Evolutionary conservation across 2,329 filamentous ascomycete species (phyloP).

Genomic region (Dactylellina leptospora): DNA sequence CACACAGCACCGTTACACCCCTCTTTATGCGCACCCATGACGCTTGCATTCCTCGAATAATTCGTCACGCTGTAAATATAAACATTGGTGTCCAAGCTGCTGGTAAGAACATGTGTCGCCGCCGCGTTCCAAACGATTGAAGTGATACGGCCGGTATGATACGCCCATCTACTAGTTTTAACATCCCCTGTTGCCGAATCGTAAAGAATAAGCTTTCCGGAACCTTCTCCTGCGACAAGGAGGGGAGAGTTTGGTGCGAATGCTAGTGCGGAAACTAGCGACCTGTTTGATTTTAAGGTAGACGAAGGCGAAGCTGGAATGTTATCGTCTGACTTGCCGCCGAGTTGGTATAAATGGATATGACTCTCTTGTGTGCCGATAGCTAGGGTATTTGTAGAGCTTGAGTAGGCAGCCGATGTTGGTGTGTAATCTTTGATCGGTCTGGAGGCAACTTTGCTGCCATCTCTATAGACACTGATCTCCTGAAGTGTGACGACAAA

Average conservation of each 20-base stretch:
- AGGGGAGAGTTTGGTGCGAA: conserved; percentile 82
- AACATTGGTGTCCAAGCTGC: conserved; percentile 87
- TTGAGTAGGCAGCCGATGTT: conserved; percentile 66
- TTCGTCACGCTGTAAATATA: conserved; percentile 88
- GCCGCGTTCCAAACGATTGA: conserved; percentile 79
- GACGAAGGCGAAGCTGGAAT: conserved; percentile 65
- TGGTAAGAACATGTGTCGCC: conserved; percentile 81
- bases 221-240: conserved; percentile 81
- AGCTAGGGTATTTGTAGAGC: conserved; percentile 67
- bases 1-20: conserved; percentile 89
- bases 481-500: conserved; percentile 69
- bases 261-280: conserved; percentile 76
- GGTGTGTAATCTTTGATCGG: conserved; percentile 71
- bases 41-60: conserved; percentile 84
- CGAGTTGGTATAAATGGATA: conserved; percentile 76
- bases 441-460: conserved; percentile 69
- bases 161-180: conserved; percentile 80
- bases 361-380: conserved; percentile 78
- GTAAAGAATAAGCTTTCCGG: conserved; percentile 89
- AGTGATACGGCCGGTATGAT: conserved; percentile 74
- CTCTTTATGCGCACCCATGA: conserved; percentile 90
- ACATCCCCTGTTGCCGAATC: conserved; percentile 72
- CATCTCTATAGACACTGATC: conserved; percentile 65
- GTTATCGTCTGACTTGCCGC: conserved; percentile 67
- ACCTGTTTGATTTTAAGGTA: conserved; percentile 74